Evolutionary conservation across 1,284 basidiomycete genomes (phyloP), one percentile per base, ranked within the genome.

Genomic region (Fereydounia khargensis): DNA sequence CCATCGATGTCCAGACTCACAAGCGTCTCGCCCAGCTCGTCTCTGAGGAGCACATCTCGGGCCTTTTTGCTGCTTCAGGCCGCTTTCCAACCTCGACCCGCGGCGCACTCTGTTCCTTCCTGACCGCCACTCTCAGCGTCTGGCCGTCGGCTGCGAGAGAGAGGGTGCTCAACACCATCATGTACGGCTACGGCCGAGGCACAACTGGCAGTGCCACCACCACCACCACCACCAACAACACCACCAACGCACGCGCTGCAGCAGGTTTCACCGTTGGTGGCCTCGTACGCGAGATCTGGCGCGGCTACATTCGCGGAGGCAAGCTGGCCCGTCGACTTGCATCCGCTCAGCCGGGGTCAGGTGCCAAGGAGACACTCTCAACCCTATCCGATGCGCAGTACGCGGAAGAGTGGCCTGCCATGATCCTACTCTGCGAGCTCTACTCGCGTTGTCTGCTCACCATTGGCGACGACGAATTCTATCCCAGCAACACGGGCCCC

Each of bases 381-480:
- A 34, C 41, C 11, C 49, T 58, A 9, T 45, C 51, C 2, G 34
- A 44, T 18, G 9, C 32, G 0, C 14, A 11, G 1, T 48, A 33
- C 16, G 18, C 40, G 11, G 23, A 42, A 10, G 61, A 66, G 21
- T 79, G 78, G 78, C 61, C 85, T 0, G 80, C 87, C 1, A 78
- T 98, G 2, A 78, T 97, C 3, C 82, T 96, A 38, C 82, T 96
- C 3, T 82, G 84, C 6, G 87, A 92, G 45, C 77, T 96, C 16
- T 94, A 96, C 75, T 83, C 84, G 2, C 87, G 94, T 56, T 84
- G 86, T 10, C 82, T 98, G 16, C 80, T 91, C 30, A 90, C 91
- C 0, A 88, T 98, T 80, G 89, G 89, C 2, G 95, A 98, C 65
- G 94, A 97, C 74, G 94, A 98, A 76, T 97, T 98, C 78, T 92